These are phyloP conservation scores for Malus fusca DNA, from an alignment of 306 rosid genomes.

Conservation along the genomic window DNA sequence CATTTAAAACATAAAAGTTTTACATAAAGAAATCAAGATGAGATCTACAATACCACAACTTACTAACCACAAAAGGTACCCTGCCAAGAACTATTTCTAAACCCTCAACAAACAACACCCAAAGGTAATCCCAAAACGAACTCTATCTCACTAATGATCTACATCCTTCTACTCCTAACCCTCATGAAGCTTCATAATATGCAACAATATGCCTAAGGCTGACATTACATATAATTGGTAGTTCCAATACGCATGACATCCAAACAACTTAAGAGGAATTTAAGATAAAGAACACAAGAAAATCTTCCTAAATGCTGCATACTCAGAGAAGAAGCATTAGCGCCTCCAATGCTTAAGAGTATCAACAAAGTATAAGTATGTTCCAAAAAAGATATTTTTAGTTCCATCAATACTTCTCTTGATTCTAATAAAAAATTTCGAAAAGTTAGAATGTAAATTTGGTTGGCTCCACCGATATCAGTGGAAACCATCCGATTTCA, in stretches of 20 bases:
- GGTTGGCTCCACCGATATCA: not conserved
- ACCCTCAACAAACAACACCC: not conserved
- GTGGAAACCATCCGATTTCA: not conserved
- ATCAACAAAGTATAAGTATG: too few relatives aligned
- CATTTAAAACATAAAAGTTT: not conserved
- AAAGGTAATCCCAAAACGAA: not conserved
- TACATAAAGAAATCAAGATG: not conserved
- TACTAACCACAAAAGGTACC: not conserved
- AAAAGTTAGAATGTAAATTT: not conserved
- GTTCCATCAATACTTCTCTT: not conserved
- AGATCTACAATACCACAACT: not conserved
- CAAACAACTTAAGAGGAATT: not conserved
- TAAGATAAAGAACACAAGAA: not conserved
- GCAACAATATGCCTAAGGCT: not conserved
- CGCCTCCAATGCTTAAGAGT: too few relatives aligned
- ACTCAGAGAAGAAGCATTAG: not conserved
- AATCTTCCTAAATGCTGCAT: not conserved
- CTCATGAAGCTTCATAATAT: not conserved
- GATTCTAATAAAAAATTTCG: too few relatives aligned
- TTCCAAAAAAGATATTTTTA: too few relatives aligned
- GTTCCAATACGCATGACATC: not conserved
- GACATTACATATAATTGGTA: not conserved
- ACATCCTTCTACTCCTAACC: not conserved
- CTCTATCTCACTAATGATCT: not conserved
- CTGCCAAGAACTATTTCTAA: not conserved